Conservation (phyloP, 768 basidiomycete genomes). For the Chlorophyllum brunneum region DNA sequence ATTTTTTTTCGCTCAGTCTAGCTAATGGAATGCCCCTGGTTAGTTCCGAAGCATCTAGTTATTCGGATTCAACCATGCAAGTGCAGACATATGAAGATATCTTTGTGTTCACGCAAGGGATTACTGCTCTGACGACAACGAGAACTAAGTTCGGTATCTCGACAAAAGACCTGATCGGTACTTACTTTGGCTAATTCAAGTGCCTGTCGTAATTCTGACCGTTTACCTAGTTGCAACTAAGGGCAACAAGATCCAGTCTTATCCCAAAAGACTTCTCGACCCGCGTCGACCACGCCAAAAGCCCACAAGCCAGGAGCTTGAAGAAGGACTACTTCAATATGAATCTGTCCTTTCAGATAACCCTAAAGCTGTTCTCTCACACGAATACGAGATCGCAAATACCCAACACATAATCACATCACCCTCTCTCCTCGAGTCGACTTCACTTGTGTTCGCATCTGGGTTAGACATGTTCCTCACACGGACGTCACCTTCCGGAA, state of each 20-base stretch:
- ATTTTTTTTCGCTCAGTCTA: no score
- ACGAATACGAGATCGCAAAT: slow-evolving; percentile 56
- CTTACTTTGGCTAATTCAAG: no score
- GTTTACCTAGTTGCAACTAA: slow-evolving; percentile 63
- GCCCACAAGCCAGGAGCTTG: slow-evolving; percentile 70
- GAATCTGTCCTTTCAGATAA: slow-evolving; percentile 78
- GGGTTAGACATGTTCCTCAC: slow-evolving; percentile 91
- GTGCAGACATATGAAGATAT: slow-evolving; percentile 54
- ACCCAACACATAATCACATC: slow-evolving; percentile 69
- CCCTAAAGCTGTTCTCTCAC: slow-evolving; percentile 47
- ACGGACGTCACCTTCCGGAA: slow-evolving; percentile 78
- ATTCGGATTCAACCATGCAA: slow-evolving; percentile 51
- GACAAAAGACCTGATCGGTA: slow-evolving; percentile 82
- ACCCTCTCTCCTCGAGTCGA: slow-evolving; percentile 87
- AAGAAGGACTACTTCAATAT: slow-evolving; percentile 84
- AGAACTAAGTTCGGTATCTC: slow-evolving; percentile 87
- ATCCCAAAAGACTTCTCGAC: slow-evolving; percentile 72
- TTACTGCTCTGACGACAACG: slow-evolving; percentile 71
- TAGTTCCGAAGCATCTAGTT: slow-evolving; percentile 43
- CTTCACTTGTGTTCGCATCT: slow-evolving; percentile 80
- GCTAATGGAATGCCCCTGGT: no score
- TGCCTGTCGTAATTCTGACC: neutral
- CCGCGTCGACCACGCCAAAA: slow-evolving; percentile 79
- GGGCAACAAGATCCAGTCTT: slow-evolving; percentile 67
- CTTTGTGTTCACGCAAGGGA: slow-evolving; percentile 54